phyloP scores from a whole-genome alignment of 169 alveolate species.

The Eimeria maxima region DNA sequence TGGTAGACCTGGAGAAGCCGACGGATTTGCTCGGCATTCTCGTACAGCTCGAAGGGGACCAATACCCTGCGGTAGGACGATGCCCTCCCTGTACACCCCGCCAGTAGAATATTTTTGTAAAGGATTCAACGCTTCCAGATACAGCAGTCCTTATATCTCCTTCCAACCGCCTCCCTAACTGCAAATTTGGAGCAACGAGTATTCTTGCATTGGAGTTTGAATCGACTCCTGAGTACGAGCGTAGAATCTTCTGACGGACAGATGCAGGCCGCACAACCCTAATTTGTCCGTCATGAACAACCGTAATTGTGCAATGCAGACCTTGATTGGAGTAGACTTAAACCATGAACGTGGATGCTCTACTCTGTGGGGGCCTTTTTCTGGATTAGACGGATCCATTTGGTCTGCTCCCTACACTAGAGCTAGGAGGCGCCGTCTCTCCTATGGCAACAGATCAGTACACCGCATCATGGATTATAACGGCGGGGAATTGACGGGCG shows the following conservation, averaged over 20 bases:
- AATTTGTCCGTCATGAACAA: not conserved
- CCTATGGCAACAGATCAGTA: not conserved
- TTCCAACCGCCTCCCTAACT: not conserved
- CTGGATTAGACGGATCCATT: not conserved
- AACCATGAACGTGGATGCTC: not conserved
- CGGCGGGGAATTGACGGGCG: conserved; percentile 19
- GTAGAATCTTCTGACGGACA: not conserved
- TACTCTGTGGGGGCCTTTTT: not conserved
- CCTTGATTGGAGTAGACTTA: conserved; percentile 25
- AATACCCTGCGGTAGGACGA: conserved; percentile 21
- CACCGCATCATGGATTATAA: not conserved
- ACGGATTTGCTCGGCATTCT: conserved; percentile 35
- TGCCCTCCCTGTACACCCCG: not conserved
- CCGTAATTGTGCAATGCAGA: not conserved
- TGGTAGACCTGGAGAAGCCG: conserved; percentile 16
- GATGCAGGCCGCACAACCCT: not conserved
- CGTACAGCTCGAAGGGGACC: conserved; percentile 41
- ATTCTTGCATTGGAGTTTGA: not conserved
- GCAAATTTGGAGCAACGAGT: not conserved
- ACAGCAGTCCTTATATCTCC: not conserved
- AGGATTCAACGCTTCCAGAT: not conserved
- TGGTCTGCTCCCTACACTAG: conserved; percentile 4
- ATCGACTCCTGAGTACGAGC: too few relatives aligned
- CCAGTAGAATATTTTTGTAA: not conserved
- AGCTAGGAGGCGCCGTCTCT: not conserved